Evolutionary conservation across 129 eudicot species (phyloP), one percentile per base, ranked within the genome.

Genomic region (Dittrichia graveolens): DNA sequence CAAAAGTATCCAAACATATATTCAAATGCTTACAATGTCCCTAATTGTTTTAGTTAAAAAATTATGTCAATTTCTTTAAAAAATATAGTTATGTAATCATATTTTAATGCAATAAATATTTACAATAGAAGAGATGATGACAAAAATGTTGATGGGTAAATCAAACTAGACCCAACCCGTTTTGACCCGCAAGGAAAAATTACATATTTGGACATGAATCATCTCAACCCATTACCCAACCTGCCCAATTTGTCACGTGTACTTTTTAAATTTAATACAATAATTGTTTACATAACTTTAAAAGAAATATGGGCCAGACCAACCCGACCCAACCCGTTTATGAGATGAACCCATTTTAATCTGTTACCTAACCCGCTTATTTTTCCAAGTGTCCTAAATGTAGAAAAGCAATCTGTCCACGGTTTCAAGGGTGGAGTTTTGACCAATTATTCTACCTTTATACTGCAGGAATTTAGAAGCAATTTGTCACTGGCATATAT

Each of bases 11-110:
- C 37, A 50, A 7, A 50, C 31, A 16, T 14, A 16, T 38, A n/a
- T 52, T 68, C 16, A 52, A 52, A 13, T 39, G 16, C 74, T 69
- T 68, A 49, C 60, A 37, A 49, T 44, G 73, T 49, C 7, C 49
- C 14, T 37, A 61, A 59, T 59, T 5, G 5, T 59, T 59, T 5
- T 59, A 24, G 1, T 59, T 12, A 35, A 59, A 41, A 34, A 59
- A 10, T 5, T 35, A 4, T 11, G 35, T 34, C 65, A 59, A n/a
- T n/a, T 59, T 59, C 65, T 59, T 57, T 57, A 11, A 4, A 59
- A 31, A 10, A 6, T 5, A 34, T 55, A 1, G 2, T 56, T 31
- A 8, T 24, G 35, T 19, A 19, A 8, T 56, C 39, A 19, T n/a
- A 19, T 18, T 56, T 15, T 18, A 9, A 8, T 3, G 10, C 13